Conservation (phyloP, 805 yeast genomes). For the Metahyphopichia silvanorum region DNA sequence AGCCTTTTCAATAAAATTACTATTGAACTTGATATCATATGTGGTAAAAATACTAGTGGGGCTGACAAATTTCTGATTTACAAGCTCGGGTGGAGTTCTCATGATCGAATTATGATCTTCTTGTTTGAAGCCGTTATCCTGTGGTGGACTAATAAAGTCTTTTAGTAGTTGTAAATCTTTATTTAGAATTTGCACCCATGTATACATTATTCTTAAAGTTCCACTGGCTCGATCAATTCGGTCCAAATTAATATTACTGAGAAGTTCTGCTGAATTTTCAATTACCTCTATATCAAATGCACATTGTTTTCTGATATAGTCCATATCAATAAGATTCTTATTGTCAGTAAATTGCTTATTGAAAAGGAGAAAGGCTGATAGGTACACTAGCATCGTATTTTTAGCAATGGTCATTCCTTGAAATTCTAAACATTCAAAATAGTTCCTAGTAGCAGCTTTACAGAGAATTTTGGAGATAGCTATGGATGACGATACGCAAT, state of each 20-base stretch:
- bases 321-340: background rate
- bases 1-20: background rate
- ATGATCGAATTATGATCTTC: too few relatives aligned
- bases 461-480: background rate
- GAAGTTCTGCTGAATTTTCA: background rate
- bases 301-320: slow-evolving; percentile 2
- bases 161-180: slow-evolving; percentile 4
- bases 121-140: too few relatives aligned
- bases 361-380: slow-evolving; percentile 4
- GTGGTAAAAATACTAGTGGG: slow-evolving; percentile 1
- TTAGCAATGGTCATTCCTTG: slow-evolving; percentile 1
- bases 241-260: slow-evolving; percentile 2
- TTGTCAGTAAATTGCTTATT: background rate
- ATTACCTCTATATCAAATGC: slow-evolving; percentile 1
- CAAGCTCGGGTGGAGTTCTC: too few relatives aligned
- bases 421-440: slow-evolving; percentile 1
- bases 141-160: background rate
- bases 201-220: slow-evolving; percentile 7
- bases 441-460: background rate
- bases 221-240: slow-evolving; percentile 6
- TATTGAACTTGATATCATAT: slow-evolving; percentile 1
- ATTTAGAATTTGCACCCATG: slow-evolving; percentile 7
- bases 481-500: background rate
- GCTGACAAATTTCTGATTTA: background rate
- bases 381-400: slow-evolving; percentile 3